Conservation (phyloP, 2,329 filamentous ascomycete genomes). For the Ustulina deusta region DNA sequence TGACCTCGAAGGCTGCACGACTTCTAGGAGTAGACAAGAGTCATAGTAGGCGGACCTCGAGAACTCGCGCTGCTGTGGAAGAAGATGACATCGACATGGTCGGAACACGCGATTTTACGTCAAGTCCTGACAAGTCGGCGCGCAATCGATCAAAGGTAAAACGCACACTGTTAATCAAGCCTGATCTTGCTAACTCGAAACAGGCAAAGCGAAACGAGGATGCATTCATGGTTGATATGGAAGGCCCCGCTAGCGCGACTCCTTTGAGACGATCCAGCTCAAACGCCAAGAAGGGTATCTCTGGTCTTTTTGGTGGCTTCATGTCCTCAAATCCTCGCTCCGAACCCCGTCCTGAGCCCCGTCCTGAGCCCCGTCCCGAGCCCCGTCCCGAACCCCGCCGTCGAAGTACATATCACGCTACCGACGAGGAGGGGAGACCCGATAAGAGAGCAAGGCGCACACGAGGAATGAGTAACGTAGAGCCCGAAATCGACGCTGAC, state of each 20-base stretch:
- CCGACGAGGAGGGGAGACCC: slow-evolving; percentile 62
- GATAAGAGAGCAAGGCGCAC: slow-evolving; percentile 53
- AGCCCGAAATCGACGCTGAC: slow-evolving; percentile 66
- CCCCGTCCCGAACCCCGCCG: slow-evolving; percentile 60
- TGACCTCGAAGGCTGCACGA: slow-evolving; percentile 82
- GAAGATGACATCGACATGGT: slow-evolving; percentile 66
- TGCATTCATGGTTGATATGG: slow-evolving; percentile 67
- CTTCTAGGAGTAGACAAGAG: slow-evolving; percentile 71
- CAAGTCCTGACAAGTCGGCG: slow-evolving; percentile 60
- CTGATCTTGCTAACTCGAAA: slow-evolving; percentile 37
- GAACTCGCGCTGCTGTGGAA: slow-evolving; percentile 55
- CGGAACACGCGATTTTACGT: slow-evolving; percentile 55
- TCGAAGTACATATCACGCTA: slow-evolving; percentile 62
- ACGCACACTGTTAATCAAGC: slow-evolving; percentile 49
- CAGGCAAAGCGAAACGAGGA: slow-evolving; percentile 59
- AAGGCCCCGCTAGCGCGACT: slow-evolving; percentile 61
- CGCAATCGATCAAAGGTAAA: slow-evolving; percentile 61
- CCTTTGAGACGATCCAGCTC: slow-evolving; percentile 72
- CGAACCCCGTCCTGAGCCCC: slow-evolving; percentile 58
- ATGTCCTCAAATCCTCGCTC: slow-evolving; percentile 59
- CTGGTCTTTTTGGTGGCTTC: slow-evolving; percentile 72
- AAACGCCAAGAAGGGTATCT: slow-evolving; percentile 70
- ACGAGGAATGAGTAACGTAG: slow-evolving; percentile 60
- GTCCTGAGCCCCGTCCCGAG: slow-evolving; percentile 61
- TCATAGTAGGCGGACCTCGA: slow-evolving; percentile 61